phyloP scores from a whole-genome alignment of 2,329 filamentous ascomycete genomes.

The Allantophomopsis lycopodina region DNA sequence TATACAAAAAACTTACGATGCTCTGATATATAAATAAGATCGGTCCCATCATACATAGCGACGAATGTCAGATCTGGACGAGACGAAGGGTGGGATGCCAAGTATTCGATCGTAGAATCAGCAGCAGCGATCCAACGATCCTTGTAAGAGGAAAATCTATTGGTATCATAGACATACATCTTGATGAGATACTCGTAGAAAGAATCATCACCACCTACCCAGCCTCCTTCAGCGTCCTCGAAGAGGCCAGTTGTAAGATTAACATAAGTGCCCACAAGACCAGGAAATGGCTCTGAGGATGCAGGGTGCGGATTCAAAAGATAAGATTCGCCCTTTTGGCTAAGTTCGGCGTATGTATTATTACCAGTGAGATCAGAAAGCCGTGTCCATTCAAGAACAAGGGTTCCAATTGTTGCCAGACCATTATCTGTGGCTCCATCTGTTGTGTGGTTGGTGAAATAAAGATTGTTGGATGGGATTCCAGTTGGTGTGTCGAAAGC shows the following conservation, averaged over 20 bases:
- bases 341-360: constrained; percentile 48
- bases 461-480: constrained; percentile 57
- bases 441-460: constrained; percentile 37
- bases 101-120: constrained; percentile 59
- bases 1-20: constrained; percentile 16
- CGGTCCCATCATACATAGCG: constrained; percentile 35
- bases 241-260: constrained; percentile 53
- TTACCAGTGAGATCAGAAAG: constrained; percentile 65
- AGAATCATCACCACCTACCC: constrained; percentile 64
- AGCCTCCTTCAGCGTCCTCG: constrained; percentile 53
- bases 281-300: constrained; percentile 58
- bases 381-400: constrained; percentile 75
- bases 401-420: constrained; percentile 62
- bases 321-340: constrained; percentile 54
- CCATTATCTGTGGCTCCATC: constrained; percentile 46
- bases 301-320: constrained; percentile 53
- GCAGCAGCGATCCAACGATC: constrained; percentile 65
- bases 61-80: constrained; percentile 63
- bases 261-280: constrained; percentile 57
- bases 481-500: constrained; percentile 68
- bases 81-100: constrained; percentile 52
- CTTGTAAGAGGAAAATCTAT: constrained; percentile 48
- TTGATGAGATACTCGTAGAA: constrained; percentile 90
- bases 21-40: constrained; percentile 28
- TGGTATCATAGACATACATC: constrained; percentile 70